Evolutionary conservation across 2,329 filamentous ascomycete genomes (phyloP), one percentile per base, ranked within the genome.

Genomic region (Pseudocercospora musae): DNA sequence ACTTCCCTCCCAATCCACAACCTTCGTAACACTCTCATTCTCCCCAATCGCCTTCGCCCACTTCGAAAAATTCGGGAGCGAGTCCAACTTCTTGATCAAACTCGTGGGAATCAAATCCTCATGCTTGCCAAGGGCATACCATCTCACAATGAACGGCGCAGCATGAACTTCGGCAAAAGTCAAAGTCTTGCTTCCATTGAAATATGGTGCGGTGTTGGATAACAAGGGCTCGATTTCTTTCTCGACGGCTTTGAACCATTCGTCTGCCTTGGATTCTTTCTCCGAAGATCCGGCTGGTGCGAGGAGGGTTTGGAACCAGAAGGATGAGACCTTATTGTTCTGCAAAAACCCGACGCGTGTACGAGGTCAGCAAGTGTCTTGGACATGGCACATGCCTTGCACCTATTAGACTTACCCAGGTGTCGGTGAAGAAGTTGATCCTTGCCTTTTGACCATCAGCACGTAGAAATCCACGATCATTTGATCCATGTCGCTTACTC

Each of bases 171-270:
- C 91, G 10, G 87, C 91, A 37, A 92, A 76, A 0, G 90, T 94
- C 44, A 92, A 72, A 72, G 76, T 74, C n/a, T 73, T 68, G 56
- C 75, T 79, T 0, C 79, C 79, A 0, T 77, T 78, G 62, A 81
- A 81, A 69, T 80, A 82, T 0, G 79, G 80, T 5, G 48, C 64
- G 6, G 78, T 78, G 56, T 79, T 75, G 10, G 74, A 71, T 25
- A 96, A 78, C 40, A 91, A 76, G 0, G 89, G 89, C 76, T 93
- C 91, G 59, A 95, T 78, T 70, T 94, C 89, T 77, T 89, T 91
- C 58, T 81, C 79, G 1, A 90, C 76, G 1, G 79, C 79, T 1
- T 79, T 80, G 2, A 89, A 78, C n/a, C 85, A 77, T 8, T 82
- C 82, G 21, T 82, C 76, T 0, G 75, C 78, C 2, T 83, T 72